phyloP scores from a whole-genome alignment of 1,284 basidiomycete species.

The Meira miltonrushii region DNA sequence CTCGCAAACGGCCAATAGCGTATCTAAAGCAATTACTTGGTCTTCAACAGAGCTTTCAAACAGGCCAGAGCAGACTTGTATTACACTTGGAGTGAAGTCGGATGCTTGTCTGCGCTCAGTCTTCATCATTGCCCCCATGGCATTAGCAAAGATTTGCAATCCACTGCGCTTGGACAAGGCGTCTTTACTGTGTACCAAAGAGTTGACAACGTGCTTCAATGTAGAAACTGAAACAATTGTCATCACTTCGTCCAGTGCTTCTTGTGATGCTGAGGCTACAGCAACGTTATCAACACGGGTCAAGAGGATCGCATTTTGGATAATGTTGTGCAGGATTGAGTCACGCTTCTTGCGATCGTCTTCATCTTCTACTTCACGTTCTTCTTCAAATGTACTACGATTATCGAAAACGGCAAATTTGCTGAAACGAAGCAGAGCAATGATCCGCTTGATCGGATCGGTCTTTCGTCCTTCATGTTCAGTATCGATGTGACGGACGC shows the following conservation, averaged over 20 bases:
- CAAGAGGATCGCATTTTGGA: slow-evolving; percentile 7
- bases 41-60: slow-evolving; percentile 10
- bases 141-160: slow-evolving; percentile 28
- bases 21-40: slow-evolving; percentile 22
- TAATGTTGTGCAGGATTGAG: slow-evolving; percentile 7
- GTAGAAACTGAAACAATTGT: slow-evolving; percentile 29
- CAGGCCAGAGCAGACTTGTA: slow-evolving; percentile 19
- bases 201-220: slow-evolving; percentile 24
- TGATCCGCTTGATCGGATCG: slow-evolving; percentile 34
- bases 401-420: neutral
- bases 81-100: slow-evolving; percentile 22
- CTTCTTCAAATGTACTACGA: neutral
- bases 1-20: slow-evolving; percentile 26
- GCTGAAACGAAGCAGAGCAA: slow-evolving; percentile 35
- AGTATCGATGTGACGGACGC: slow-evolving; percentile 25
- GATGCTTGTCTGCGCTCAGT: slow-evolving; percentile 21
- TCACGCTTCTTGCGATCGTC: neutral
- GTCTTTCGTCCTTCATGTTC: slow-evolving; percentile 41
- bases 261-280: slow-evolving; percentile 10
- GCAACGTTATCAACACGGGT: neutral
- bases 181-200: slow-evolving; percentile 22
- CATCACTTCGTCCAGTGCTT: slow-evolving; percentile 30
- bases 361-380: neutral
- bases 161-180: slow-evolving; percentile 22
- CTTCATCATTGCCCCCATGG: slow-evolving; percentile 22